Evolutionary conservation across 129 eudicot genomes (phyloP), one percentile per base, ranked within the genome.

Genomic region (Flaveria ramosissima): DNA sequence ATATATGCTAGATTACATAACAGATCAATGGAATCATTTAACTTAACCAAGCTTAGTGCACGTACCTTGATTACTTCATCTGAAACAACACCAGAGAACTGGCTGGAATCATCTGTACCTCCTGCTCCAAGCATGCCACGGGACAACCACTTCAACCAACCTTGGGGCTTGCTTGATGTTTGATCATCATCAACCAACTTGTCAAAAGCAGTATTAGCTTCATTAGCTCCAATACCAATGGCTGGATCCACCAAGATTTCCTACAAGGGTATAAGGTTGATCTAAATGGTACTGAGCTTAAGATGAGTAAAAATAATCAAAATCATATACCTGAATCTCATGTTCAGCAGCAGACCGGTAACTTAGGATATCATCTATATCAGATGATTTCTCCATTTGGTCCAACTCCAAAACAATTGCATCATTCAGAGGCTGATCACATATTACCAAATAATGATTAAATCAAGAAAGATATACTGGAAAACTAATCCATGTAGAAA

Each of bases 51-150:
- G 56, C 45, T 20, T 2, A 41, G 55, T 56, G 79, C n/a, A 56
- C 24, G 39, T 84, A 94, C 99, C 96, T 94, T 89, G 30, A 94
- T 81, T 36, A 91, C 92, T 79, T 91, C 99, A 83, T 94, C 99
- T 42, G 99, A 94, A 76, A 94, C 93, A 39, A 91, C 96, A 70
- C 99, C 99, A 81, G 97, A 94, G 79, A 94, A 94, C 67, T 87
- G 93, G 78, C 84, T 80, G 71, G 99, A 89, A 83, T 89, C 99
- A 81, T 89, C 93, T 52, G 97, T 94, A 70, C 99, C 99, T 23
- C 96, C 97, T 46, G 99, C 99, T 84, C 99, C 99, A 72, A 94
- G 96, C 96, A 94, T 90, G 72, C 99, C 99, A 81, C 92, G 92
- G 42, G 99, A 94, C 70, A 94, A 78, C 99, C 99, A 94, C 74